Base-by-base conservation (phyloP, 768 basidiomycete species). In the Cystofilobasidium capitatum region DNA sequence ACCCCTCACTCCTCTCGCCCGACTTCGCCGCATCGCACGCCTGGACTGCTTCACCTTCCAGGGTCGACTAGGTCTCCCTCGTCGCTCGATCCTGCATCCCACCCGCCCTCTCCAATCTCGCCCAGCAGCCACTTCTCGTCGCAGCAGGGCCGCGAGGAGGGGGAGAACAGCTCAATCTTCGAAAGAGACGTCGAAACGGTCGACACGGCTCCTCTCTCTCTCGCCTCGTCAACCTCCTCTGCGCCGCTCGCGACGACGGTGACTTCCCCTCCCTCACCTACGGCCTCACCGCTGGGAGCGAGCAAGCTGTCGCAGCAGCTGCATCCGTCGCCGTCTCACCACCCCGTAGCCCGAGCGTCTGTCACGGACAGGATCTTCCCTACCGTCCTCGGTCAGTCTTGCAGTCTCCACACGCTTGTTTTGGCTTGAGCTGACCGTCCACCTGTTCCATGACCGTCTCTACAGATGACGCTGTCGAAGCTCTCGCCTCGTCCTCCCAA, bases 1-100 rank as follows among this genome's bases (percentile, higher is more conserved):
- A 64, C 64, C 14, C 64, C 64, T 29, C 45, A 57, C 55, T 58
- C 64, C 13, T 65, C 64, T 3, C 57, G 64, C 20, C 51, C 64
- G 10, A 57, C 22, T 37, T 65, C 64, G 0, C 64, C 64, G 3
- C 64, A 59, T 29, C 57, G 12, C 14, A 31, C 58, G 4, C 64
- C 13, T 7, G n/a, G 44, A 3, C 64, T 58, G 40, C 44, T 36
- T 44, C 24, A 36, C 14, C 42, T 58, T 8, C 64, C 64, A 24
- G 35, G 40, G 16, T 58, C 33, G 33, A 3, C 29, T 8, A 45
- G 44, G 24, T 49, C 31, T 7, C 57, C 17, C 36, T 47, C 20
- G 24, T 24, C 36, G 24, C 44, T 29, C n/a, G 40, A 63, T 26
- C 26, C 4, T n/a, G 62, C 36, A n/a, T 63, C 62, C 5, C 22